A percentile compares a stretch with the other conserved stretches of the same genome.
These are phyloP conservation scores for Flaveria brownii DNA, from an alignment of 129 eudicot species.

Conservation along the genomic window DNA sequence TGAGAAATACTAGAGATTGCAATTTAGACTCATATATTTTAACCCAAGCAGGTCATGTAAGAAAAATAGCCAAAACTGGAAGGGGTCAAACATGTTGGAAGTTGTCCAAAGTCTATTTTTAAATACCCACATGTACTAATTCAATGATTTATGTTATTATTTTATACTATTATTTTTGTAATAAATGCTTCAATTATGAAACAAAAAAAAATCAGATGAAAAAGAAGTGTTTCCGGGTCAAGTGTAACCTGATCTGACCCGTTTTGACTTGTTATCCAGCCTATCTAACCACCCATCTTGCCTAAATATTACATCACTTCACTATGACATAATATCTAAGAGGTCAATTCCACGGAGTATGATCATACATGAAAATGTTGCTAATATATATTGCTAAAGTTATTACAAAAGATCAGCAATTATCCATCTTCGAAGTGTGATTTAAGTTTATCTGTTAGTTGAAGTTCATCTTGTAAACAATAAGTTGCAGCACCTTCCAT, in stretches of 20 bases:
- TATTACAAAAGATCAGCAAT: not conserved
- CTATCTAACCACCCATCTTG: constrained; percentile 3
- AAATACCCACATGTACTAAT: not conserved
- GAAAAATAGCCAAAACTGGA: not conserved
- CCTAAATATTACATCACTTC: not conserved
- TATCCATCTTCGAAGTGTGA: not conserved
- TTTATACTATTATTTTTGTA: not conserved
- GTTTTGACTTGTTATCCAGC: not conserved
- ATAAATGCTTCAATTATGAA: not conserved
- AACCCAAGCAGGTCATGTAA: not conserved
- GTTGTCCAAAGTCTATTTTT: not conserved
- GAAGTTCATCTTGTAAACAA: not conserved
- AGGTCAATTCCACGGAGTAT: not conserved
- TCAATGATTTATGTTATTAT: not conserved
- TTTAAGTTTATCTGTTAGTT: not conserved
- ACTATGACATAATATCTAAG: not conserved
- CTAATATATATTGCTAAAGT: not conserved
- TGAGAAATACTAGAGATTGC: not conserved
- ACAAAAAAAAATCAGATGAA: not conserved
- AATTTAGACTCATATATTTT: not conserved
- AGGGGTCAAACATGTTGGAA: not conserved
- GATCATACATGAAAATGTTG: not conserved
- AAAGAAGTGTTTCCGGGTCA: not conserved
- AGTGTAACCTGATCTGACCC: not conserved
- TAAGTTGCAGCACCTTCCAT: no score